phyloP scores from a whole-genome alignment of 345 rosid genomes.

The Lumnitzera littorea region DNA sequence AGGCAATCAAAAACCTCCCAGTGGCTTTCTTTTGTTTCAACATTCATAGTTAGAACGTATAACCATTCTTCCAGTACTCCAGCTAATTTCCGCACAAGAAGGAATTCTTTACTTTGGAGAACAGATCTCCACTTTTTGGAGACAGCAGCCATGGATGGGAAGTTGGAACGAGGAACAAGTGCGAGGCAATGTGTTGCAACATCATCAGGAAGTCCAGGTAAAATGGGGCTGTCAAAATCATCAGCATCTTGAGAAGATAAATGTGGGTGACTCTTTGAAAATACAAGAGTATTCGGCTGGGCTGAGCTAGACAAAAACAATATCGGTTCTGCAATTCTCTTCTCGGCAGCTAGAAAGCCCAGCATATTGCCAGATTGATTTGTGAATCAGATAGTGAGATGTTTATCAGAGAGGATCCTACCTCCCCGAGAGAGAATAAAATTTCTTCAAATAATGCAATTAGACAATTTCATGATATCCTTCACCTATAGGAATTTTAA shows the following conservation, averaged over 20 bases:
- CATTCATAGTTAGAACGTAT: conserved; percentile 62
- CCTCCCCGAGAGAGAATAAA: conserved; percentile 13
- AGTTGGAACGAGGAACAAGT: conserved; percentile 66
- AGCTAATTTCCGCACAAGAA: conserved; percentile 60
- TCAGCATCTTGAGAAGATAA: conserved; percentile 25
- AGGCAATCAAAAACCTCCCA: conserved; percentile 83
- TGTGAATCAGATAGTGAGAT: conserved; percentile 10
- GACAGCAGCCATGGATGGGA: conserved; percentile 83
- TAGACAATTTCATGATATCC: conserved; percentile 69
- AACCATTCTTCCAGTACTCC: conserved; percentile 89
- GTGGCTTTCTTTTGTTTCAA: conserved; percentile 61
- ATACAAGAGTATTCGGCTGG: conserved; percentile 14
- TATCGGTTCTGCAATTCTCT: conserved; percentile 25
- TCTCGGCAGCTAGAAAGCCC: conserved; percentile 41
- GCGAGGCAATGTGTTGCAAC: conserved; percentile 80
- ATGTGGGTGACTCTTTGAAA: conserved; percentile 29
- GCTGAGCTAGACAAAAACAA: conserved; percentile 28
- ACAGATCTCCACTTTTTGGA: conserved; percentile 86
- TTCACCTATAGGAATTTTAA: conserved; percentile 79
- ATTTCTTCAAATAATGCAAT: conserved; percentile 5
- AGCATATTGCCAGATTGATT: conserved; percentile 29
- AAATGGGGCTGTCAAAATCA: conserved; percentile 39
- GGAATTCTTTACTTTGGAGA: conserved; percentile 79
- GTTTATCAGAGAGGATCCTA: conserved; percentile 14
- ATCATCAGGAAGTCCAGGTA: conserved; percentile 90